phyloP scores from a whole-genome alignment of 2,329 filamentous ascomycete genomes.

The Aureobasidium uvarum region DNA sequence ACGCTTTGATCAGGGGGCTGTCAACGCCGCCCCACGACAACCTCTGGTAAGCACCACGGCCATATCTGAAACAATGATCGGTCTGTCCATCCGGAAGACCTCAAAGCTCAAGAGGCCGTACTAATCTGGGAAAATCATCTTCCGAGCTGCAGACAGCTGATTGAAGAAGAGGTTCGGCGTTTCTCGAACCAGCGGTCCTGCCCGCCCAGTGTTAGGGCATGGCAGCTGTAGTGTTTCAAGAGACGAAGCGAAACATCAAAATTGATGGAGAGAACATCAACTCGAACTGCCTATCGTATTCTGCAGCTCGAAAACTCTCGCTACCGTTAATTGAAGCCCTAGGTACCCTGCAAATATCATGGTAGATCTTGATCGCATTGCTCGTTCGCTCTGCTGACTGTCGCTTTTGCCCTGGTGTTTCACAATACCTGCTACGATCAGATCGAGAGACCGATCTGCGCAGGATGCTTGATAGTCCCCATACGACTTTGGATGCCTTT shows the following conservation, averaged over 20 bases:
- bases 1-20: conserved; percentile 11
- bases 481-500: no score
- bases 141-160: neutral
- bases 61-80: conserved; percentile 17
- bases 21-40: conserved; percentile 7
- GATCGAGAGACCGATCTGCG: neutral
- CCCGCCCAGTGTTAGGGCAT: neutral
- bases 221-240: conserved; percentile 16
- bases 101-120: neutral
- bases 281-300: neutral
- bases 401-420: neutral
- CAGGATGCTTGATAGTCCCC: neutral
- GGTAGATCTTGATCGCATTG: neutral
- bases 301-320: neutral
- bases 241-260: conserved; percentile 10
- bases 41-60: neutral
- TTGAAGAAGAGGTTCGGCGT: neutral
- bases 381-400: neutral
- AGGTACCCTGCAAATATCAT: neutral
- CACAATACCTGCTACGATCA: neutral
- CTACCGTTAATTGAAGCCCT: neutral
- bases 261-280: neutral
- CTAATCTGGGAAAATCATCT: neutral
- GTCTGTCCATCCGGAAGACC: neutral
- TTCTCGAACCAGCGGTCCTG: neutral